These are phyloP conservation scores for Tolypocladium tropicale DNA, from an alignment of 2,329 filamentous ascomycete genomes.

Conservation along the genomic window DNA sequence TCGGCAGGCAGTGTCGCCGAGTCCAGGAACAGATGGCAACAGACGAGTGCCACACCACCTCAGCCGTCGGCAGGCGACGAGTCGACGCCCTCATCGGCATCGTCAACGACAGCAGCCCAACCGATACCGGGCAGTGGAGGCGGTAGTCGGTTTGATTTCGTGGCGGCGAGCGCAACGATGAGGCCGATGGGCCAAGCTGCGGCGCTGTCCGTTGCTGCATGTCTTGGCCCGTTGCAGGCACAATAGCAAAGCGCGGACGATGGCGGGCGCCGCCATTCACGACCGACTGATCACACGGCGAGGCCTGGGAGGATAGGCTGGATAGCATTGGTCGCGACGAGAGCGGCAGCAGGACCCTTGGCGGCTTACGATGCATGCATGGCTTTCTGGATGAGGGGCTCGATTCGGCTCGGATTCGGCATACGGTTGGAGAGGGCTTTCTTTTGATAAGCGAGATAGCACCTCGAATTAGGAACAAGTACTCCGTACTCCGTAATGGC, in stretches of 20 bases:
- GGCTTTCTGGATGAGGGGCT: neutral
- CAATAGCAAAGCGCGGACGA: neutral
- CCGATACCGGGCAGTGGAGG: conserved; percentile 9
- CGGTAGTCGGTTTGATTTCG: conserved; percentile 12
- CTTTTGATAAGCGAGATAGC: neutral
- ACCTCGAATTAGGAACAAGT: neutral
- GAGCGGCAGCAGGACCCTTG: neutral
- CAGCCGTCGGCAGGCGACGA: neutral
- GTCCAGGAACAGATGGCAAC: neutral
- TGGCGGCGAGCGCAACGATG: neutral
- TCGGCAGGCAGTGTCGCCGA: neutral
- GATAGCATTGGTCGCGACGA: neutral
- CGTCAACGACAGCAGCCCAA: conserved; percentile 1
- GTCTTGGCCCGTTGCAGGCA: neutral
- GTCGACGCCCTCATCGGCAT: neutral
- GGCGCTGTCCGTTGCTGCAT: neutral
- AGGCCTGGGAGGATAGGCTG: neutral
- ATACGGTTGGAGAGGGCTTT: neutral
- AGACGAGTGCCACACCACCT: neutral
- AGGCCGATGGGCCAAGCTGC: neutral
- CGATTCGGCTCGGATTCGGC: neutral
- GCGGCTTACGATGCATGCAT: no score
- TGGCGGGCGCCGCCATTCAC: no score
- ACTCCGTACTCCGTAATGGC: no score
- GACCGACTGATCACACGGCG: no score